A percentile compares a stretch with the other conserved stretches of the same genome.
These are phyloP conservation scores for Daedaleopsis nitida DNA, from an alignment of 768 basidiomycete genomes.

Conservation along the genomic window DNA sequence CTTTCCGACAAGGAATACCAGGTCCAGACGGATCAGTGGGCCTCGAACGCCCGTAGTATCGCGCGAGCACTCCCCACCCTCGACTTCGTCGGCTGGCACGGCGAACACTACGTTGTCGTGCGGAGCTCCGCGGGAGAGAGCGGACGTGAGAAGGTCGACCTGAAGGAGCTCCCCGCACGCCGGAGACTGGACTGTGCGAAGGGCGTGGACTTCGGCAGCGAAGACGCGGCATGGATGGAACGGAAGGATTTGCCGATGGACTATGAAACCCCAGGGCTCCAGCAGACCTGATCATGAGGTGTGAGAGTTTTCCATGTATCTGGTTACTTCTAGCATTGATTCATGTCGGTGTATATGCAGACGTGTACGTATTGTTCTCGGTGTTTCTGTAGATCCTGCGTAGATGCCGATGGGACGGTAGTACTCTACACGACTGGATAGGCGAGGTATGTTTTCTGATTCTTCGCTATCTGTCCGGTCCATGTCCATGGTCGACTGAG, in stretches of 20 bases:
- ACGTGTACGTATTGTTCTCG: neutral
- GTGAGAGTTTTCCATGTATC: neutral
- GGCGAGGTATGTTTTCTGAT: too few species aligned
- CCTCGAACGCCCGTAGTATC: slow-evolving; percentile 50
- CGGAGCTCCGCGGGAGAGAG: slow-evolving; percentile 30
- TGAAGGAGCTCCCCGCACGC: slow-evolving; percentile 63
- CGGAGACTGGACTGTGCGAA: slow-evolving; percentile 63
- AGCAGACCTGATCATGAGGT: slow-evolving; percentile 20
- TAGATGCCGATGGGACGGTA: too few species aligned
- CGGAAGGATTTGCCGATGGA: slow-evolving; percentile 77
- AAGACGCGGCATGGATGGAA: slow-evolving; percentile 67
- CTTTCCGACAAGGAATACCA: slow-evolving; percentile 62
- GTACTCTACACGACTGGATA: too few species aligned
- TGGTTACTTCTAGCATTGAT: neutral
- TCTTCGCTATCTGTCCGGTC: too few species aligned
- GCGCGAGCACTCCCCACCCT: slow-evolving; percentile 51
- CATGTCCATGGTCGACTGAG: too few species aligned
- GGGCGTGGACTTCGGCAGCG: slow-evolving; percentile 63
- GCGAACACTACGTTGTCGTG: slow-evolving; percentile 68
- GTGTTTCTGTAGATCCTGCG: neutral
- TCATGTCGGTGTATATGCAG: neutral
- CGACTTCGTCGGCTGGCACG: slow-evolving; percentile 75
- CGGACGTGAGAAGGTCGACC: slow-evolving; percentile 35
- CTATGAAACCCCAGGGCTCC: slow-evolving; percentile 62
- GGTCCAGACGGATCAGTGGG: slow-evolving; percentile 59